These are phyloP conservation scores for Debaryomyces sp. DNA, from an alignment of 1,139 yeast genomes.

Conservation along the genomic window DNA sequence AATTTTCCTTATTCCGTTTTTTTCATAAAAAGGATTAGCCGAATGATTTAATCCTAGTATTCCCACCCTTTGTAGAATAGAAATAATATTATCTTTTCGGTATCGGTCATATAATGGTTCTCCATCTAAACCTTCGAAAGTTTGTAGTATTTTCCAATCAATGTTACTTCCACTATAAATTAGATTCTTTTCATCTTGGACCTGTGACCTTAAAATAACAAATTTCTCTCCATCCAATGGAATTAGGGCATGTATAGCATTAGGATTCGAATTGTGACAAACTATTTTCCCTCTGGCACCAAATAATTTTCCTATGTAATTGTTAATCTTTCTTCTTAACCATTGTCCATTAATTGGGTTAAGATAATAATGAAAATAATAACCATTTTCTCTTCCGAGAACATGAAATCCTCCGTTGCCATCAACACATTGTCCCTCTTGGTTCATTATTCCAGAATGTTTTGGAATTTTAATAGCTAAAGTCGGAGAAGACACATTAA, in stretches of 20 bases:
- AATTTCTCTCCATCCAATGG: constrained; percentile 5
- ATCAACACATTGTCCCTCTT: constrained; percentile 20
- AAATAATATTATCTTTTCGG: neutral
- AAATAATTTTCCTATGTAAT: constrained; percentile 5
- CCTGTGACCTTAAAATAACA: neutral
- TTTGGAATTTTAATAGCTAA: constrained; percentile 15
- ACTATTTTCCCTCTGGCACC: constrained; percentile 11
- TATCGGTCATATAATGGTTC: constrained; percentile 12
- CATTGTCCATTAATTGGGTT: constrained; percentile 3
- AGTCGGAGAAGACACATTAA: constrained; percentile 8
- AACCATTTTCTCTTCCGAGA: constrained; percentile 16
- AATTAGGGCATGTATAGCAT: constrained; percentile 3
- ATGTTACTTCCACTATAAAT: neutral
- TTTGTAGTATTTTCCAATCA: constrained; percentile 3
- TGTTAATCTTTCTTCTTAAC: constrained; percentile 7
- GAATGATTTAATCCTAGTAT: neutral
- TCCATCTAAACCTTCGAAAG: constrained; percentile 4
- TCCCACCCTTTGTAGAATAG: neutral
- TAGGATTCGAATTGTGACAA: neutral
- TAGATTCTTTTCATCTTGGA: neutral
- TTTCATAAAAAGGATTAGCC: neutral
- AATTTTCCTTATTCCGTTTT: neutral
- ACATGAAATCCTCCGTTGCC: constrained; percentile 18
- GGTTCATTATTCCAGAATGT: constrained; percentile 19
- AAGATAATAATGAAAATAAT: constrained; percentile 14